Percentiles rank a stretch among this genome's conserved stretches.
Evolutionary conservation across 2,329 filamentous ascomycete species (phyloP).

Genomic region (Pseudogymnoascus sp.): DNA sequence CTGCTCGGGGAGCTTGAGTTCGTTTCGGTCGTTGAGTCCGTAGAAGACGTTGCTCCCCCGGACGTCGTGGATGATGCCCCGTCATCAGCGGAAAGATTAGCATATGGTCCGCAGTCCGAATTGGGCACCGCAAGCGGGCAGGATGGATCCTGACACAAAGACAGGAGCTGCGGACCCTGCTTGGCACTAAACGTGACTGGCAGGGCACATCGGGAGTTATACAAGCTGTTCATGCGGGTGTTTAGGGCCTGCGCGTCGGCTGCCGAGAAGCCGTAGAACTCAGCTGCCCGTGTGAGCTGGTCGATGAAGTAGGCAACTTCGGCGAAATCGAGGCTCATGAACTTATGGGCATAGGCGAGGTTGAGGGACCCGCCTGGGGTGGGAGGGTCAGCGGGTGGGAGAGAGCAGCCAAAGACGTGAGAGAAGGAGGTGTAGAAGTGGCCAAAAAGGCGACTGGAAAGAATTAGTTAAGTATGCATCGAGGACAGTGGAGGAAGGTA

Average conservation of each 20-base stretch:
- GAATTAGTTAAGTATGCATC: background rate
- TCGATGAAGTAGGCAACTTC: slow-evolving; percentile 27
- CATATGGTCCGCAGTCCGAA: slow-evolving; percentile 24
- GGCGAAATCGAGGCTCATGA: slow-evolving; percentile 26
- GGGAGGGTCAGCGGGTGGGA: slow-evolving; percentile 16
- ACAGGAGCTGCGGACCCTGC: slow-evolving; percentile 17
- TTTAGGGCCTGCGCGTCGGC: slow-evolving; percentile 20
- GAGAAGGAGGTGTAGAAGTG: slow-evolving; percentile 27
- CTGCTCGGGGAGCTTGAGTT: background rate
- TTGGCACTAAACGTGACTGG: slow-evolving; percentile 9
- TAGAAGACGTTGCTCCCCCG: background rate
- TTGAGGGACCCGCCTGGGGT: slow-evolving; percentile 17
- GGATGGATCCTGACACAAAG: slow-evolving; percentile 23
- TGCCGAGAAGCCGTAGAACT: slow-evolving; percentile 24
- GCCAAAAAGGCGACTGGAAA: slow-evolving; percentile 22
- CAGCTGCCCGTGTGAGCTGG: slow-evolving; percentile 22
- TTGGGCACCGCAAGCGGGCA: slow-evolving; percentile 24
- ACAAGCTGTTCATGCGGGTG: slow-evolving; percentile 22
- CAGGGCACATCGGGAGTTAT: slow-evolving; percentile 25
- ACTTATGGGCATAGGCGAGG: slow-evolving; percentile 28
- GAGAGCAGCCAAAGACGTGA: slow-evolving; percentile 23
- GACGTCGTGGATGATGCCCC: background rate
- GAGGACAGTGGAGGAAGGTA: background rate
- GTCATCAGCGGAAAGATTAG: slow-evolving; percentile 19
- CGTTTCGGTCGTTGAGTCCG: background rate